Base-by-base conservation (phyloP, 106 monocot genomes). In the Narthecium ossifragum region DNA sequence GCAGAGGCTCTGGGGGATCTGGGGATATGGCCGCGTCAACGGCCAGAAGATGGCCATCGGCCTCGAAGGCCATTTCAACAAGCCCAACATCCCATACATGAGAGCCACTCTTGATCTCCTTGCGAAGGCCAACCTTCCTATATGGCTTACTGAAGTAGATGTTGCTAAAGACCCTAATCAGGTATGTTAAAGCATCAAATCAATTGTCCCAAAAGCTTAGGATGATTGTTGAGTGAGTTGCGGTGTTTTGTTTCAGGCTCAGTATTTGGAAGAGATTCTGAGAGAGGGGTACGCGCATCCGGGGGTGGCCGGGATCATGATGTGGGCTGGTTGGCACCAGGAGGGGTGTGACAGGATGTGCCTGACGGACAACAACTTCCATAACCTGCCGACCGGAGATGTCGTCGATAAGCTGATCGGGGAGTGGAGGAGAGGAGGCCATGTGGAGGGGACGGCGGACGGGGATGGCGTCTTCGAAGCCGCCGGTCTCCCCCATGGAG, bases 91-190 rank as follows among this genome's bases (percentile, higher is more conserved):
- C 22, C 34, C 93, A 7, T 85, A 82, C 61, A 79, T 93, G 69
- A 78, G 88, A 60, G 59, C 93, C 1, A 62, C 88, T 24, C 38
- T 93, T 8, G 88, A 93, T 55, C 61, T 53, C 5, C 73, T 93
- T 27, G 82, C 85, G 2, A 31, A 21, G 2, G 49, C 77, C 6
- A 48, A 50, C 1, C 45, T 74, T 14, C 88, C 93, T 36, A 80
- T 93, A 33, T 93, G 93, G 88, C 76, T 88, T 17, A 93, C 93
- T 5, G 88, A 93, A 62, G 74, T 93, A 5, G 93, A 93, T 32
- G 80, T 85, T 29, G 23, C 46, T 2, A 33, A 57, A 0, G 61
- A 10, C 8, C 51, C 65, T 4, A 57, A 70, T 12, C 75, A 85
- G 88, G 88, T 83, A 67, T 18, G 34, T 29, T 13, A 15, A 53